Evolutionary conservation across 176 grass and related monocot genomes (phyloP), one percentile per base, ranked within the genome.

Genomic region (Areca catechu): DNA sequence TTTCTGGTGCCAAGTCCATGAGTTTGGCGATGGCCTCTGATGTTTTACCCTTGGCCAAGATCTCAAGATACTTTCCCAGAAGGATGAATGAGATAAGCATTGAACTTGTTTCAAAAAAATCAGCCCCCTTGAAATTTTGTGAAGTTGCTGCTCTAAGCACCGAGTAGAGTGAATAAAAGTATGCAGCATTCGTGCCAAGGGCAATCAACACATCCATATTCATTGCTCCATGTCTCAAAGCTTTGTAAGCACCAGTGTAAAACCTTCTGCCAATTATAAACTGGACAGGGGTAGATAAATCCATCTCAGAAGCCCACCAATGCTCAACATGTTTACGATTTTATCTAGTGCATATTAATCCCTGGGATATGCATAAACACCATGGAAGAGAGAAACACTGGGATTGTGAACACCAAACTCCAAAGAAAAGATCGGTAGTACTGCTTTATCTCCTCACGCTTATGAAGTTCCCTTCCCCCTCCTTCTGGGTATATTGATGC

Each of bases 71-170:
- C 62, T 97, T 97, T 25, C 92, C 92, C 50, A 97, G 74, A 65
- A 97, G 80, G 28, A 97, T 97, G 71, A 97, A 97, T 24, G 86
- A 97, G 74, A 91, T 91, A 20, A 97, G 78, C 92, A 97, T 97
- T 7, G 86, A 97, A 75, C 92, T 97, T 51, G 92, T 97, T 74
- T 97, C 92, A 48, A 97, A 97, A 79, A 97, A 97, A 80, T 97
- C 92, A 51, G 78, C 88, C 80, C 80, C 69, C 65, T 69, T 75
- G 73, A 77, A 88, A 65, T 72, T 53, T 57, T 68, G 24, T 59
- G 92, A 80, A 57, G 80, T 88, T 77, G 92, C 83, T 20, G 86
- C 77, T 75, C 80, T 85, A 20, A 97, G 63, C 62, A 90, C 51
- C 0, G 92, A 91, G 69, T 88, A 91, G 66, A 97, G 62, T 49